A percentile compares a stretch with the other conserved stretches of the same genome.
These are phyloP conservation scores for Auriculariales sp. DNA, from an alignment of 768 basidiomycete genomes.

Conservation along the genomic window DNA sequence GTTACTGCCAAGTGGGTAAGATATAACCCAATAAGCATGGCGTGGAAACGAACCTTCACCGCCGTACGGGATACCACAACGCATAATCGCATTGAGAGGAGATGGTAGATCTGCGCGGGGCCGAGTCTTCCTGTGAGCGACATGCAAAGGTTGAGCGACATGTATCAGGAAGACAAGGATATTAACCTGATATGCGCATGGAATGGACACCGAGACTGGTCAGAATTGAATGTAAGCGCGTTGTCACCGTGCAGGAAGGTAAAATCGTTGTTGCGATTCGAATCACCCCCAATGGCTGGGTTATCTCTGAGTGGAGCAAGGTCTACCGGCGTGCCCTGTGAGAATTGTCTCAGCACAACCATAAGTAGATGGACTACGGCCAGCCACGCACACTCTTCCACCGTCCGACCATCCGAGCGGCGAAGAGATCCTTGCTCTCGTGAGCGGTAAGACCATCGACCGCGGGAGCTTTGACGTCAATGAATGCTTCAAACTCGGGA, in stretches of 20 bases:
- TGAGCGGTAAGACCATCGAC: conserved; percentile 9
- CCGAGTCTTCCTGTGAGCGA: conserved; percentile 32
- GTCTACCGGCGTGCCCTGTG: conserved; percentile 16
- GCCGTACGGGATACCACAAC: conserved; percentile 23
- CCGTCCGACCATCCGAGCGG: conserved; percentile 18
- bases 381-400: conserved; percentile 22
- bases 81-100: conserved; percentile 11
- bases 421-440: conserved; percentile 14
- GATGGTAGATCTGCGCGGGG: conserved; percentile 19
- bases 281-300: conserved; percentile 13
- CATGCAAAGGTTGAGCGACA: too few relatives aligned
- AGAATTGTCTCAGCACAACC: not conserved
- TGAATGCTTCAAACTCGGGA: conserved; percentile 19
- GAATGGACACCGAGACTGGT: conserved; percentile 18
- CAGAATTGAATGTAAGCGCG: conserved; percentile 12
- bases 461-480: conserved; percentile 11
- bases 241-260: conserved; percentile 9
- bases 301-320: conserved; percentile 14
- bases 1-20: not conserved
- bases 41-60: conserved; percentile 12
- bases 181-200: conserved; percentile 14
- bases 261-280: conserved; percentile 17
- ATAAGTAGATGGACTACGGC: conserved; percentile 14
- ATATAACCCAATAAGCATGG: not conserved
- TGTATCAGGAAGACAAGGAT: too few relatives aligned